Evolutionary conservation across 345 rosid genomes (phyloP).

Genomic region (Pugionium dolabratum): DNA sequence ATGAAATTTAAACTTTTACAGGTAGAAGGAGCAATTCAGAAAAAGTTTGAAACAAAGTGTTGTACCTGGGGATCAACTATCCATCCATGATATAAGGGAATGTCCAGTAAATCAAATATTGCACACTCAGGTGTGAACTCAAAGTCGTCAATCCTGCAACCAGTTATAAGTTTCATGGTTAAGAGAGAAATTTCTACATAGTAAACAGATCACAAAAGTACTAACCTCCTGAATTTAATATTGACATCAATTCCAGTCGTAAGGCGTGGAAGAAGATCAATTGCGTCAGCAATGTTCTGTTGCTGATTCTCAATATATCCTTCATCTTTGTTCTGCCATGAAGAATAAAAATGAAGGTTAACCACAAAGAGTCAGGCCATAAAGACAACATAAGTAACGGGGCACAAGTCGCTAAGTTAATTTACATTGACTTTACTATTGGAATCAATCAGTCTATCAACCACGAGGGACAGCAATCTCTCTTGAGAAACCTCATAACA

Average conservation of each 20-base stretch:
- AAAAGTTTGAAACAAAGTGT: constrained; percentile 8
- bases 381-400: background rate
- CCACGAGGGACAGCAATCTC: constrained; percentile 84
- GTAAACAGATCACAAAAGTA: constrained; percentile 13
- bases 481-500: constrained; percentile 89
- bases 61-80: constrained; percentile 95
- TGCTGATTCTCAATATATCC: constrained; percentile 92
- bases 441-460: constrained; percentile 90
- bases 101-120: constrained; percentile 95
- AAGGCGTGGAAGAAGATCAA: constrained; percentile 88
- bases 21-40: background rate
- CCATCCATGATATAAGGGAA: constrained; percentile 98
- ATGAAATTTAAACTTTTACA: background rate
- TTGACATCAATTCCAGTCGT: constrained; percentile 98
- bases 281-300: constrained; percentile 95
- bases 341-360: constrained; percentile 13
- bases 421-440: constrained; percentile 88
- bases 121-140: constrained; percentile 98
- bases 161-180: constrained; percentile 14
- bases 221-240: constrained; percentile 86
- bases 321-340: constrained; percentile 74
- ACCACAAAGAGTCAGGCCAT: background rate
- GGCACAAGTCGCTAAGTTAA: constrained; percentile 2
- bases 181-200: background rate
- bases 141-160: constrained; percentile 92